These are phyloP conservation scores for Saturnispora zaruensis DNA, from an alignment of 805 yeast species.

Conservation along the genomic window DNA sequence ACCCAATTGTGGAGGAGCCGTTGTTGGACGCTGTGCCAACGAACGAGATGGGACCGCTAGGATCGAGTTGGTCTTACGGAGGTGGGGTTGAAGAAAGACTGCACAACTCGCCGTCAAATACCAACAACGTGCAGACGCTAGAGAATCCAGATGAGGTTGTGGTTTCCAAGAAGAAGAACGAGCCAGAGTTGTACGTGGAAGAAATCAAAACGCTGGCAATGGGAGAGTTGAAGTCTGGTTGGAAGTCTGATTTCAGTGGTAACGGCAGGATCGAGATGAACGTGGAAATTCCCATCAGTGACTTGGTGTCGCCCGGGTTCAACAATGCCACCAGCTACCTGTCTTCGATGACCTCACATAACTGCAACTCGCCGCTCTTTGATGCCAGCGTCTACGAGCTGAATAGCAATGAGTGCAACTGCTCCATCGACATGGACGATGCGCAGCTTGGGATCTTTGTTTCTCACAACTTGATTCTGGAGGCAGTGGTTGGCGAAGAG, in stretches of 20 bases:
- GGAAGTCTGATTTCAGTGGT: constrained; percentile 87
- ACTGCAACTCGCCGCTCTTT: constrained; percentile 27
- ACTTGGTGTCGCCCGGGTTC: constrained; percentile 44
- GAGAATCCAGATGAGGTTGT: constrained; percentile 16
- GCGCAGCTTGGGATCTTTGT: constrained; percentile 72
- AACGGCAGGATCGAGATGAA: constrained; percentile 74
- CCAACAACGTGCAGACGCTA: neutral
- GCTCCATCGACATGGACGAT: constrained; percentile 77
- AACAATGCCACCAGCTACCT: constrained; percentile 24
- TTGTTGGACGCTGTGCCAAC: constrained; percentile 1
- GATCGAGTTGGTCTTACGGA: constrained; percentile 1
- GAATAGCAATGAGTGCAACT: constrained; percentile 34
- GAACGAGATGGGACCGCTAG: constrained; percentile 4
- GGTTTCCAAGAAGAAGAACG: constrained; percentile 3
- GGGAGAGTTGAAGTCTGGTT: constrained; percentile 82
- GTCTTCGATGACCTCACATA: constrained; percentile 26
- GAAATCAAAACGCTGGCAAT: constrained; percentile 65
- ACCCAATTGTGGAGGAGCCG: neutral
- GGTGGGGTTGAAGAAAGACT: neutral
- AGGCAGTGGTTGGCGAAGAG: constrained; percentile 93
- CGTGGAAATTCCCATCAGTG: constrained; percentile 57
- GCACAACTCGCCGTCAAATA: neutral
- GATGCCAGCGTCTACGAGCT: constrained; percentile 19
- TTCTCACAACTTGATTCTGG: constrained; percentile 69
- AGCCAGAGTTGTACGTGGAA: constrained; percentile 44